Evolutionary conservation across 1,284 basidiomycete genomes (phyloP), one percentile per base, ranked within the genome.

Genomic region (Vanrija sp.): DNA sequence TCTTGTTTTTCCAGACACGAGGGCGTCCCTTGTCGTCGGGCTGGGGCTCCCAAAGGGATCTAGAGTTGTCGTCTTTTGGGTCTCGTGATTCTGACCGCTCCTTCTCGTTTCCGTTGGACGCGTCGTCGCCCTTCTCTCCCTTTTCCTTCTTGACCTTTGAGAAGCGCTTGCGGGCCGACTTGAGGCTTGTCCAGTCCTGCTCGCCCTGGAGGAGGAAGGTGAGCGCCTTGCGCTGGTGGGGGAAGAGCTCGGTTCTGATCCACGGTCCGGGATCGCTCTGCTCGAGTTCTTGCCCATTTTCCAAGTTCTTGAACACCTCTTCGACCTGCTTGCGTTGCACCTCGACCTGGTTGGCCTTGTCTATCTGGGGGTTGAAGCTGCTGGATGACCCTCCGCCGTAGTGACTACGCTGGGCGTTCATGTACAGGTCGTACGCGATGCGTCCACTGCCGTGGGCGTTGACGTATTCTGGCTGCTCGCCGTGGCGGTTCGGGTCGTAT

Each of bases 161-260:
- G 4, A 57, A 31, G 7, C 60, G 53, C 53, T 66, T 66, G 43
- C 64, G 61, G 8, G 71, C 70, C 25, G 64, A 54, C 52, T 72
- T 74, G 37, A 75, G 54, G 25, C 64, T 62, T 16, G 65, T 61
- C 39, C 58, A 63, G 50, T 77, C 76, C 42, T 70, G 65, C 75
- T 99, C 96, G 38, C 94, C 84, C 66, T 95, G 90, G n/a, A 98
- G 80, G 45, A 99, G 78, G 76, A 99, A 99, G 0, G 94, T 92
- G 20, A 99, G 80, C 20, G 94, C 96, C 75, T 96, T 95, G 78
- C 95, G 95, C 78, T 99, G 96, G 78, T 99, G 96, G 16, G 93
- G 89, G 75, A 98, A 98, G 8, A 99, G 80, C 42, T 77, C 81
- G n/a, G 96, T 96, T 35, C 85, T 85, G 57, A 98, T 84, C 66